These are phyloP conservation scores for Cercospora brassicicola DNA, from an alignment of 2,329 filamentous ascomycete species.

Conservation along the genomic window DNA sequence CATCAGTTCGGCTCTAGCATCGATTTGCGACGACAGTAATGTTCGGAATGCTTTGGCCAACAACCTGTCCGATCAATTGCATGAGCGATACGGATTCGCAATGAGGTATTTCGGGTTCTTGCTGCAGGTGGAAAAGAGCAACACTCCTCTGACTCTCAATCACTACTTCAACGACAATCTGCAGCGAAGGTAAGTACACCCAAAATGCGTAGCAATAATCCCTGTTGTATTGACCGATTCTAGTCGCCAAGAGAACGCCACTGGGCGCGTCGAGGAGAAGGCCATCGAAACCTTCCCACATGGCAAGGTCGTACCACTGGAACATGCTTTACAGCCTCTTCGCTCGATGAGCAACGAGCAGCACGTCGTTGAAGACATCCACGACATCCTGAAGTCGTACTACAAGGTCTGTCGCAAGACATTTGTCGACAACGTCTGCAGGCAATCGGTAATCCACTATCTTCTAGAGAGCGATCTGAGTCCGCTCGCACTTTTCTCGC, in stretches of 20 bases:
- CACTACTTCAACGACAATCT: constrained; percentile 54
- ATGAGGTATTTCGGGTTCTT: constrained; percentile 55
- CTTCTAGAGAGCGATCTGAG: constrained; percentile 53
- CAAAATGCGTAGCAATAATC: background rate
- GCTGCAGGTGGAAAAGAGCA: constrained; percentile 52
- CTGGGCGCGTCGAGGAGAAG: background rate
- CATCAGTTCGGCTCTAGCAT: constrained; percentile 47
- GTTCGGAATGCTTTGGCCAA: constrained; percentile 49
- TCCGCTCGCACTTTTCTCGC: constrained; percentile 56
- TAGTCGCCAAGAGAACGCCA: background rate
- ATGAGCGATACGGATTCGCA: constrained; percentile 49
- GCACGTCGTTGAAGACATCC: constrained; percentile 42
- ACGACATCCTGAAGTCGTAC: constrained; percentile 55
- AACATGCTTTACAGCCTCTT: background rate
- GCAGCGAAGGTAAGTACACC: constrained; percentile 32
- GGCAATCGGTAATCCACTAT: constrained; percentile 58
- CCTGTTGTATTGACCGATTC: background rate
- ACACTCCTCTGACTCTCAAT: constrained; percentile 54
- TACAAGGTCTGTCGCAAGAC: constrained; percentile 62
- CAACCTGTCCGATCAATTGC: constrained; percentile 49
- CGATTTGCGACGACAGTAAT: constrained; percentile 47
- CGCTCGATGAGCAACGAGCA: constrained; percentile 31
- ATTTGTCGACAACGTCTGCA: constrained; percentile 63
- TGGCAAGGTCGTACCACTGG: background rate
- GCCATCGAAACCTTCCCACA: background rate